phyloP scores from a whole-genome alignment of 2,329 filamentous ascomycete species.

The Alternaria sp. region DNA sequence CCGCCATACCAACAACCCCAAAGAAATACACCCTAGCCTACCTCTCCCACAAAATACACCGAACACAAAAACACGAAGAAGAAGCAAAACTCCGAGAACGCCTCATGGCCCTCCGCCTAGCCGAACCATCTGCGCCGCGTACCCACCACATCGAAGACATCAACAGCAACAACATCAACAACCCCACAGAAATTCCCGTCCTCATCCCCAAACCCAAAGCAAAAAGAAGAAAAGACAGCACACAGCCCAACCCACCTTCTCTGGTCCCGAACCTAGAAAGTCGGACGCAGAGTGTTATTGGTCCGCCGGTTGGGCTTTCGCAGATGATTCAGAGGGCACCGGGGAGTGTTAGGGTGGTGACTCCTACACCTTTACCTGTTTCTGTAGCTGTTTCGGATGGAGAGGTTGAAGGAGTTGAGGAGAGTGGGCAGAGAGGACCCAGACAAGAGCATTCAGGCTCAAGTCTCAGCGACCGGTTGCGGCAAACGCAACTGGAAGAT shows the following conservation, averaged over 20 bases:
- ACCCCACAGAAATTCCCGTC: background rate
- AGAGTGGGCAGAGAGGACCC: too few relatives aligned
- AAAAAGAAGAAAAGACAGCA: background rate
- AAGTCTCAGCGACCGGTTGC: slow-evolving; percentile 2
- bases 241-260: background rate
- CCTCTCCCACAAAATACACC: background rate
- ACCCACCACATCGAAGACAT: background rate
- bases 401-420: too few relatives aligned
- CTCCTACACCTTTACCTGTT: background rate
- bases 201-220: background rate
- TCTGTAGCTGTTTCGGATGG: too few relatives aligned
- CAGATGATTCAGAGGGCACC: background rate
- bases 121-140: background rate
- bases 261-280: background rate
- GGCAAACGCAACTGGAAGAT: slow-evolving; percentile 1
- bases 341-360: background rate
- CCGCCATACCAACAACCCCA: background rate
- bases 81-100: background rate
- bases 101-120: background rate
- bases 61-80: background rate
- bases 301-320: background rate
- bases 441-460: background rate
- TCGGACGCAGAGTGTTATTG: background rate
- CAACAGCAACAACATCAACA: too few relatives aligned
- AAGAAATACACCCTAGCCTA: slow-evolving; percentile 1